Conservation (phyloP, 2,329 filamentous ascomycete species). For the Sordariomycetes sp. region DNA sequence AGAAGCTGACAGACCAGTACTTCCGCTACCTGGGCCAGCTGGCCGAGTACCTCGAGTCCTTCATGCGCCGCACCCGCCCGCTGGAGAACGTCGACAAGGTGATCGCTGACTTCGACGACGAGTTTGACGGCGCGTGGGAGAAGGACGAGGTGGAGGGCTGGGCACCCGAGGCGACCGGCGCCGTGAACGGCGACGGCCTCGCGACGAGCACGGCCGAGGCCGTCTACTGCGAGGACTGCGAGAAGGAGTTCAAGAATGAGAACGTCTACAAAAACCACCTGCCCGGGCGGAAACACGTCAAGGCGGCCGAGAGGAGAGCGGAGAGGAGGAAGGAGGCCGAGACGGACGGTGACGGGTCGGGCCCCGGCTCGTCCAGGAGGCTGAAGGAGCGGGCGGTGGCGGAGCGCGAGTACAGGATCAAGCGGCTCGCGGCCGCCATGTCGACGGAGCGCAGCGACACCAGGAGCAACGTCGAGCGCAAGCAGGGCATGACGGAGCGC, state of each 20-base stretch:
- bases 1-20: conserved; percentile 89
- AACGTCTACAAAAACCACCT: conserved; percentile 90
- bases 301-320: conserved; percentile 60
- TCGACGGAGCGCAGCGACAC: conserved; percentile 82
- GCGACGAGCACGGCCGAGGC: conserved; percentile 41
- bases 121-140: conserved; percentile 78
- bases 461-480: conserved; percentile 87
- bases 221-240: conserved; percentile 83
- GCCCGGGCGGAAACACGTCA: conserved; percentile 84
- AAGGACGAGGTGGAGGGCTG: conserved; percentile 72
- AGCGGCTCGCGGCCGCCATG: conserved; percentile 71
- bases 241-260: conserved; percentile 90
- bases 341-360: conserved; percentile 14
- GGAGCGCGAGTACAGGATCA: conserved; percentile 75
- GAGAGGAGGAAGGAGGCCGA: conserved; percentile 24
- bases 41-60: conserved; percentile 74
- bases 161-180: conserved; percentile 42
- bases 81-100: conserved; percentile 77
- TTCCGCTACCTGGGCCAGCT: conserved; percentile 80
- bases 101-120: conserved; percentile 64
- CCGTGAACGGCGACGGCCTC: conserved; percentile 17
- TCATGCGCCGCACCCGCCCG: conserved; percentile 75
- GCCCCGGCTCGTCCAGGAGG: conserved; percentile 31
- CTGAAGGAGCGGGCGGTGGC: conserved; percentile 86
- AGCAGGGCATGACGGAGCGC: conserved; percentile 93